A percentile compares a stretch with the other conserved stretches of the same genome.
Evolutionary conservation across 1,139 yeast species (phyloP).

Genomic region (Blastobotrys elegans): DNA sequence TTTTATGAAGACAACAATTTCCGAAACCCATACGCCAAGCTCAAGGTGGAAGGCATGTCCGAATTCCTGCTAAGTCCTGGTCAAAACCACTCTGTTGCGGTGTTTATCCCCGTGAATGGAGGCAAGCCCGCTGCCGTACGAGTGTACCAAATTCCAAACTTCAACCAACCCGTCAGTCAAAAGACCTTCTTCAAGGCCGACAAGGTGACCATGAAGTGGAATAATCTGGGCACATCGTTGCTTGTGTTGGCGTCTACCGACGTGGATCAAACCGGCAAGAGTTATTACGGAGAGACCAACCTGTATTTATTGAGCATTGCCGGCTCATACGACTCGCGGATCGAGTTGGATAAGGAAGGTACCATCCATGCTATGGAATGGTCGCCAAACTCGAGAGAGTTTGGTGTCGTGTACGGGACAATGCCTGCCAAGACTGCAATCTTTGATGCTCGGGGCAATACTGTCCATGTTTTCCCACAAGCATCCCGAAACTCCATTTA

Average conservation of each 20-base stretch:
- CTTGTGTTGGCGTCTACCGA: constrained; percentile 93
- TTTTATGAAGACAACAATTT: constrained; percentile 57
- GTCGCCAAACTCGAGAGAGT: constrained; percentile 95
- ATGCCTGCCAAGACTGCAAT: constrained; percentile 97
- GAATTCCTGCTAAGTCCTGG: constrained; percentile 79
- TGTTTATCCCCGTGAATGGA: constrained; percentile 78
- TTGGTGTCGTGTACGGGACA: constrained; percentile 94
- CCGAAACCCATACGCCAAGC: constrained; percentile 56
- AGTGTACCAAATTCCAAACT: constrained; percentile 68
- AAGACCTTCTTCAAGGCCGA: constrained; percentile 96
- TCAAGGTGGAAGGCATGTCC: constrained; percentile 57
- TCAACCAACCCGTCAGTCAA: constrained; percentile 74
- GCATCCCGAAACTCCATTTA: constrained; percentile 86
- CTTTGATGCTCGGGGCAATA: constrained; percentile 90
- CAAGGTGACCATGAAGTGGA: constrained; percentile 89
- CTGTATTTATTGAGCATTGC: constrained; percentile 86
- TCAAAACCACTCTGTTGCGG: constrained; percentile 84
- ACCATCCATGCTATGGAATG: constrained; percentile 97
- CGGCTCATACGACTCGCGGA: constrained; percentile 86
- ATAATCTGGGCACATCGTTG: constrained; percentile 87
- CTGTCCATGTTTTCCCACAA: constrained; percentile 76
- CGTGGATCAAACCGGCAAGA: constrained; percentile 88
- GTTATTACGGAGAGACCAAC: constrained; percentile 95
- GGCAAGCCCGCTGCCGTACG: constrained; percentile 81
- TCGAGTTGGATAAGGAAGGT: constrained; percentile 83